phyloP scores from a whole-genome alignment of 805 yeast species.

The Debaryomyces prosopidis region DNA sequence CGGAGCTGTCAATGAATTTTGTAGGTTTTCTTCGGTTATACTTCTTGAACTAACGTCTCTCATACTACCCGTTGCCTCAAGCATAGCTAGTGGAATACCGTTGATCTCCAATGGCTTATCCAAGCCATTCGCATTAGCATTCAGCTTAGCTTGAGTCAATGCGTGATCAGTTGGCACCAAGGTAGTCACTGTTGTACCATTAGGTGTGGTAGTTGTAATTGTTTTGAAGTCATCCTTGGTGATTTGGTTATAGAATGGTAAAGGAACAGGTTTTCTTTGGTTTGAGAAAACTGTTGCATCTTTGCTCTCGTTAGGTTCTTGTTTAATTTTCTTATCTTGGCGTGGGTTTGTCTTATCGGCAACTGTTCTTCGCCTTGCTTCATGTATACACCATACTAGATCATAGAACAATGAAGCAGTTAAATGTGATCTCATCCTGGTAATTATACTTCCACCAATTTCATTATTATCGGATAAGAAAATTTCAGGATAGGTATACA shows the following conservation, averaged over 20 bases:
- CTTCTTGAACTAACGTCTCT: slow-evolving; percentile 16
- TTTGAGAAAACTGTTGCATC: slow-evolving; percentile 12
- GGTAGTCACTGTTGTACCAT: slow-evolving; percentile 89
- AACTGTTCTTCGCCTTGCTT: slow-evolving; percentile 72
- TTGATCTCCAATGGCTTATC: slow-evolving; percentile 59
- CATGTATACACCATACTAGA: slow-evolving; percentile 91
- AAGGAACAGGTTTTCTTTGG: slow-evolving; percentile 54
- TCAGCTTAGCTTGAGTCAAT: slow-evolving; percentile 57
- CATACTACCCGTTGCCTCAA: slow-evolving; percentile 78
- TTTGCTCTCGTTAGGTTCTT: slow-evolving; percentile 3
- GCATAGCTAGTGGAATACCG: slow-evolving; percentile 69
- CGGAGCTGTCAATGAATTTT: neutral
- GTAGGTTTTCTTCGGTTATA: neutral
- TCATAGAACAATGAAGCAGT: slow-evolving; percentile 91
- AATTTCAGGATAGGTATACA: slow-evolving; percentile 84
- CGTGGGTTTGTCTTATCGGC: slow-evolving; percentile 26
- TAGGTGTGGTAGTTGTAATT: slow-evolving; percentile 82
- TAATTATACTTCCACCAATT: slow-evolving; percentile 53
- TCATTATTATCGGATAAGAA: slow-evolving; percentile 65
- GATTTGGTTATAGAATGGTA: slow-evolving; percentile 89
- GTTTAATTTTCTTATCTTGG: slow-evolving; percentile 8
- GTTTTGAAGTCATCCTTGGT: slow-evolving; percentile 87
- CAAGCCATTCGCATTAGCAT: slow-evolving; percentile 59
- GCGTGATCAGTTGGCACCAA: slow-evolving; percentile 86
- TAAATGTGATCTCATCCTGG: slow-evolving; percentile 87